These are phyloP conservation scores for Hibiscus tridactylites DNA, from an alignment of 345 rosid genomes.

Conservation along the genomic window DNA sequence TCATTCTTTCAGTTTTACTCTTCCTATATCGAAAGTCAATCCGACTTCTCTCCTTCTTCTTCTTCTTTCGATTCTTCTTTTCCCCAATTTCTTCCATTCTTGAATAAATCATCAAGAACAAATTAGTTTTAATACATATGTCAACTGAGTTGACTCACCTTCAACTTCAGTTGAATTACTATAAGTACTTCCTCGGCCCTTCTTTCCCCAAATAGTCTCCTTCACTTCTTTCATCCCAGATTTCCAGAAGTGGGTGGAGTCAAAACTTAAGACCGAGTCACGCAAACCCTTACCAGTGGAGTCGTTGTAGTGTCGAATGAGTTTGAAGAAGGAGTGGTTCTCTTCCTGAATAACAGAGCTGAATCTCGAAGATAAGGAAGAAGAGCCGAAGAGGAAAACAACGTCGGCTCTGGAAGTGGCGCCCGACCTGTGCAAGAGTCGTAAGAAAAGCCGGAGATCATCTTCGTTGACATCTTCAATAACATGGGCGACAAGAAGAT, in stretches of 20 bases:
- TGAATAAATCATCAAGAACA: too few relatives aligned
- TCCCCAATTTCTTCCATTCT: too few relatives aligned
- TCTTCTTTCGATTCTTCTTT: too few relatives aligned
- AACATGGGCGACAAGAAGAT: conserved; percentile 55
- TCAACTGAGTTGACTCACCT: conserved; percentile 36
- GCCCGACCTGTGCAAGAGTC: conserved; percentile 55
- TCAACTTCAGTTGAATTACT: conserved; percentile 13
- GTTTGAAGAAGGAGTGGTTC: conserved; percentile 57
- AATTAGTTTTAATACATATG: too few relatives aligned
- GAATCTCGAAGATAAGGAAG: conserved; percentile 22
- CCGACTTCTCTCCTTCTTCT: too few relatives aligned
- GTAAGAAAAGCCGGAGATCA: conserved; percentile 55
- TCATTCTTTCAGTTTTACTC: too few relatives aligned
- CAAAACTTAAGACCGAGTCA: conserved; percentile 33
- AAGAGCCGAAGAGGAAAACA: conserved; percentile 41
- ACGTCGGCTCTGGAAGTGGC: conserved; percentile 52
- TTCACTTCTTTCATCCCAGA: conserved; percentile 29
- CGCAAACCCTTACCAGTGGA: conserved; percentile 17
- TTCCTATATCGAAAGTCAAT: too few relatives aligned
- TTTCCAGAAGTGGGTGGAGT: conserved; percentile 33
- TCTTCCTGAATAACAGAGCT: conserved; percentile 41
- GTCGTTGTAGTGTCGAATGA: conserved; percentile 24
- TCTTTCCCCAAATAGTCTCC: conserved; percentile 85
- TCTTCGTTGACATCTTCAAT: conserved; percentile 38
- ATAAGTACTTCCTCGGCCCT: conserved; percentile 19